phyloP scores from a whole-genome alignment of 164 flowering plant genomes.

The Macadamia integrifolia region DNA sequence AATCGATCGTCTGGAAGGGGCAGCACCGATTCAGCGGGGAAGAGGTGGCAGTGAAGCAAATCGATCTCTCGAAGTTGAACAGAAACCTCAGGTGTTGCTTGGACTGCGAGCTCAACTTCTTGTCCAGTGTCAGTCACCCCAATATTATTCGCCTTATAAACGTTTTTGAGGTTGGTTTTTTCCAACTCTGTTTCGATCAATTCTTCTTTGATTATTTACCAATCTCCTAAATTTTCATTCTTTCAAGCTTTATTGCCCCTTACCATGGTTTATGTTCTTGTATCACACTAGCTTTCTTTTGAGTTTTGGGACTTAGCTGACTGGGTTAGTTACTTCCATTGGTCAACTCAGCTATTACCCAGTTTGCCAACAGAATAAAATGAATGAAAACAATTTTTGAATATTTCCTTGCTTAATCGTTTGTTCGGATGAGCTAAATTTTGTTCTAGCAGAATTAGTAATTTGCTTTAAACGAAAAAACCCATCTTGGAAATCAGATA shows the following conservation, averaged over 20 bases:
- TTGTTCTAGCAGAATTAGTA: background rate
- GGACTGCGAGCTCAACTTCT: constrained; percentile 56
- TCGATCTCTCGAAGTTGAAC: constrained; percentile 41
- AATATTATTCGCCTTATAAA: constrained; percentile 61
- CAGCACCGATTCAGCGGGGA: constrained; percentile 31
- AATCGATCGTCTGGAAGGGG: constrained; percentile 54
- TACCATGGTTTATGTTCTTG: too few species aligned
- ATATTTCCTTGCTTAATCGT: background rate
- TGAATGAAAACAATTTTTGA: too few species aligned
- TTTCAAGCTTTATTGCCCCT: background rate
- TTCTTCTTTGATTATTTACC: background rate
- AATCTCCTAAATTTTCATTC: background rate
- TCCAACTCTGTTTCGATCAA: background rate
- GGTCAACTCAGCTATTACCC: background rate
- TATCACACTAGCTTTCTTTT: too few species aligned
- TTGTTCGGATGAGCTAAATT: background rate
- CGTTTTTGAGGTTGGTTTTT: constrained; percentile 33
- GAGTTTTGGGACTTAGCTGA: too few species aligned
- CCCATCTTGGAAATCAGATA: background rate
- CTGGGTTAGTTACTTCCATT: too few species aligned
- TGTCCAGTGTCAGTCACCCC: constrained; percentile 56
- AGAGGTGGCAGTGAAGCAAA: constrained; percentile 55
- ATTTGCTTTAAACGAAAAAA: background rate
- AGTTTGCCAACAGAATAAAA: background rate
- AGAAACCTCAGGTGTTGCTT: constrained; percentile 37